These are phyloP conservation scores for Thalassiosira mediterranea DNA, from an alignment of 352 stramenopile species.

Conservation along the genomic window DNA sequence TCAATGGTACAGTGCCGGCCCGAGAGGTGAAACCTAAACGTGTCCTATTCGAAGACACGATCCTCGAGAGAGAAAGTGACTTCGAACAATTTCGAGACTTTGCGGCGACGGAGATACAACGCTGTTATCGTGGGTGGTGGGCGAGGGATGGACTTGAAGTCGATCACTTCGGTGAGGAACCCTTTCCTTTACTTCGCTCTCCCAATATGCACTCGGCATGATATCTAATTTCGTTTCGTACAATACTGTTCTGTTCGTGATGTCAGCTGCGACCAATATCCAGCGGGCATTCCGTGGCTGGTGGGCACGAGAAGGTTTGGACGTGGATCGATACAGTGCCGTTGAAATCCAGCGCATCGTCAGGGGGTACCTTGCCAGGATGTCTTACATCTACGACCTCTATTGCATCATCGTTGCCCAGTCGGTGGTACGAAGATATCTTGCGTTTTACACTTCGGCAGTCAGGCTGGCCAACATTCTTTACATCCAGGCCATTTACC, in stretches of 20 bases:
- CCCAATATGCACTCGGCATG: too few species aligned
- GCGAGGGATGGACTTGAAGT: conserved; percentile 37
- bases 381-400: conserved; percentile 68
- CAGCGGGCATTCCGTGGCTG: conserved; percentile 62
- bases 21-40: conserved; percentile 17
- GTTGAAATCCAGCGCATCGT: conserved; percentile 73
- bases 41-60: conserved; percentile 41
- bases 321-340: conserved; percentile 61
- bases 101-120: conserved; percentile 48
- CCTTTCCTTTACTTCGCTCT: too few species aligned
- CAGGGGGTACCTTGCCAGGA: conserved; percentile 64
- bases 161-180: conserved; percentile 47
- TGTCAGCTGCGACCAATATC: conserved; percentile 57
- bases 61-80: conserved; percentile 2
- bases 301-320: conserved; percentile 53
- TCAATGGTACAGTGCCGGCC: too few species aligned
- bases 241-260: too few species aligned
- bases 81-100: conserved; percentile 32
- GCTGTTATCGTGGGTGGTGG: conserved; percentile 47
- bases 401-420: conserved; percentile 61
- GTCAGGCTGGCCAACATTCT: conserved; percentile 57
- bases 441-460: conserved; percentile 37
- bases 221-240: too few species aligned
- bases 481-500: conserved; percentile 65
- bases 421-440: conserved; percentile 28